Evolutionary conservation across 1,284 basidiomycete genomes (phyloP).

Genomic region (Moesziomyces sp.): DNA sequence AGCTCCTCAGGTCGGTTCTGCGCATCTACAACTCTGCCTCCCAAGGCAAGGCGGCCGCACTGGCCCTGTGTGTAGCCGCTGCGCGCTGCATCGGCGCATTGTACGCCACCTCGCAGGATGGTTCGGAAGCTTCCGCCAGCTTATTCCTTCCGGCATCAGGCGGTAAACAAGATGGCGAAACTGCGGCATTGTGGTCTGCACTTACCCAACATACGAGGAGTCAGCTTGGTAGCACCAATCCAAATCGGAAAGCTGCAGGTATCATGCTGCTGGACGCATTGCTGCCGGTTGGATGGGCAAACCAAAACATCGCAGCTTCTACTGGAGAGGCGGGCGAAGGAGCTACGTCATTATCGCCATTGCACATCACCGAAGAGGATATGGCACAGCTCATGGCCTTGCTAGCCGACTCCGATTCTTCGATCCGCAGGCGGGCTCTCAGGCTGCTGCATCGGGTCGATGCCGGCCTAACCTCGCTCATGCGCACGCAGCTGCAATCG

Average conservation of each 20-base stretch:
- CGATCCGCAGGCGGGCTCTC: constrained; percentile 20
- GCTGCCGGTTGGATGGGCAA: constrained; percentile 26
- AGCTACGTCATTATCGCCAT: constrained; percentile 1
- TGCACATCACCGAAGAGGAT: constrained; percentile 20
- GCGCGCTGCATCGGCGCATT: constrained; percentile 23
- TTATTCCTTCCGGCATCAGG: neutral
- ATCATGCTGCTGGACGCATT: constrained; percentile 30
- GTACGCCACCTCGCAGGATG: neutral
- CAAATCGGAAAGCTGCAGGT: constrained; percentile 31
- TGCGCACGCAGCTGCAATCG: constrained; percentile 25
- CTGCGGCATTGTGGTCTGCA: constrained; percentile 18
- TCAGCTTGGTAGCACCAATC: constrained; percentile 35
- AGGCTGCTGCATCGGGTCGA: constrained; percentile 31
- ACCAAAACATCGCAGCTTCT: neutral
- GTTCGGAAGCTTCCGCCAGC: no score
- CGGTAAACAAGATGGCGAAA: constrained; percentile 15
- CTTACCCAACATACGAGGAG: constrained; percentile 25
- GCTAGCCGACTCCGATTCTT: constrained; percentile 23
- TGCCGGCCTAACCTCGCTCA: constrained; percentile 6
- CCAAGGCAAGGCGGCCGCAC: constrained; percentile 23
- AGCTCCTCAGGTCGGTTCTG: constrained; percentile 15
- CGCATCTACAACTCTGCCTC: constrained; percentile 29
- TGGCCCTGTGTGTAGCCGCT: constrained; percentile 33
- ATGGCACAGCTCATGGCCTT: constrained; percentile 38
- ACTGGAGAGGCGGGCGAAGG: neutral